Base-by-base conservation (phyloP, 768 basidiomycete species). In the Panus rudis region DNA sequence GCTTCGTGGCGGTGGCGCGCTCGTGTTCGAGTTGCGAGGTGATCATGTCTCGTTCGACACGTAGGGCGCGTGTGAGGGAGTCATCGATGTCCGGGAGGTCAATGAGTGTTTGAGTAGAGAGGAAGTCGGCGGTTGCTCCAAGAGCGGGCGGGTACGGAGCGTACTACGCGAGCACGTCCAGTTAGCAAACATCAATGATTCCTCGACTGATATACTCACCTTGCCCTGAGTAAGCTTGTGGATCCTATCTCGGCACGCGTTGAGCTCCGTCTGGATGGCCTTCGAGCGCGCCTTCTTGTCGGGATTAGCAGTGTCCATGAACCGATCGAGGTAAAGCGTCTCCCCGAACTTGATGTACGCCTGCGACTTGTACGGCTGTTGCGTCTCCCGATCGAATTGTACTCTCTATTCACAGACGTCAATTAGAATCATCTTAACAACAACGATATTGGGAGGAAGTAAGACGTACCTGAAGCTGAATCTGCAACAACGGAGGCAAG, bases 311-410 rank as follows among this genome's bases (percentile, higher is more conserved):
- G 70, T 76, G 47, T 89, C 84, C 57, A 94, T 68, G 69, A 93
- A 99, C 12, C 96, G 82, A 61, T 96, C 92, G 77, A 98, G 79
- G 56, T 78, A 83, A 12, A 99, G 71, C 8, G 79, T 85, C 62
- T 92, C 87, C 14, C 73, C 80, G 57, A 94, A 96, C 54, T 82
- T 86, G 51, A 99, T 84, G 61, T 92, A 94, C 3, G 91, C 92
- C 57, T 99, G 94, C 4, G 89, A 92, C 63, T 99, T 99, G 70
- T 88, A 92, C 13, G 92, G 83, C 51, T 92, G 87, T 43, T 90
- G 72, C 1, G 86, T 91, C 52, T 90, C 84, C 7, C 91, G 78
- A 58, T 98, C 91, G 67, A 92, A 98, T 72, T 94, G 92, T 4
- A 92, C 92, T 45, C 92, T 71, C 91, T 93, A 52, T 16, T 7